A percentile compares a stretch with the other conserved stretches of the same genome.
These are phyloP conservation scores for Aspergillus cavernicola DNA, from an alignment of 495 filamentous ascomycete species.

Conservation along the genomic window DNA sequence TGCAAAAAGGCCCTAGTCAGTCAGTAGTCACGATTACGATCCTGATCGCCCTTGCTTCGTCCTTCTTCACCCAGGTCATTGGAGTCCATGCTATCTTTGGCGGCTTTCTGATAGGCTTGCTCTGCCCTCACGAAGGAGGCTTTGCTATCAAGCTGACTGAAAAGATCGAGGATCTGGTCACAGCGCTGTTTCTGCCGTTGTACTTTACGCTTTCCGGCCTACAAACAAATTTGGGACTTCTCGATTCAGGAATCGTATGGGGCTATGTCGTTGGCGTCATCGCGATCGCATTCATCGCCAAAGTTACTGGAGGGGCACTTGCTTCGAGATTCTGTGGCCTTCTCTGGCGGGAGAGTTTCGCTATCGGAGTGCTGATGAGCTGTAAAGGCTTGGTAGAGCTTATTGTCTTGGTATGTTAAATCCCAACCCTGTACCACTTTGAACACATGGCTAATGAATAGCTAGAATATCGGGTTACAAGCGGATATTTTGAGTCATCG, in stretches of 20 bases:
- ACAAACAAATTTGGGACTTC: constrained; percentile 80
- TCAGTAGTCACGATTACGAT: constrained; percentile 79
- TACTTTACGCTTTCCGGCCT: constrained; percentile 95
- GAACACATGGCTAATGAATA: constrained; percentile 17
- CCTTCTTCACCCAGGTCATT: constrained; percentile 96
- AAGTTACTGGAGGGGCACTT: constrained; percentile 79
- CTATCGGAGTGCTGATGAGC: constrained; percentile 92
- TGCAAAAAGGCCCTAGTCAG: constrained; percentile 90
- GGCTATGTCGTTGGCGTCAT: constrained; percentile 87
- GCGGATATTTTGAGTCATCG: constrained; percentile 80
- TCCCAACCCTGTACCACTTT: not conserved
- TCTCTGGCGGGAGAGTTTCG: constrained; percentile 88
- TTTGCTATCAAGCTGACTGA: constrained; percentile 94
- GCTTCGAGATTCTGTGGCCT: constrained; percentile 75
- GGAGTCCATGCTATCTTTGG: constrained; percentile 92
- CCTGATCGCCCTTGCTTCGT: constrained; percentile 70
- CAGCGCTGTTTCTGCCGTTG: constrained; percentile 83
- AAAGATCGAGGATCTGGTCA: constrained; percentile 92
- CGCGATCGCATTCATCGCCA: constrained; percentile 77
- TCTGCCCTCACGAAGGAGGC: constrained; percentile 91
- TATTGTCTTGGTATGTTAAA: constrained; percentile 75
- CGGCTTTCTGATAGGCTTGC: constrained; percentile 80
- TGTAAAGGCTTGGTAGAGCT: constrained; percentile 96
- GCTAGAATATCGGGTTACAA: constrained; percentile 88
- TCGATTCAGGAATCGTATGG: constrained; percentile 83